Evolutionary conservation across 805 yeast genomes (phyloP).

Genomic region (Hanseniaspora thailandica): DNA sequence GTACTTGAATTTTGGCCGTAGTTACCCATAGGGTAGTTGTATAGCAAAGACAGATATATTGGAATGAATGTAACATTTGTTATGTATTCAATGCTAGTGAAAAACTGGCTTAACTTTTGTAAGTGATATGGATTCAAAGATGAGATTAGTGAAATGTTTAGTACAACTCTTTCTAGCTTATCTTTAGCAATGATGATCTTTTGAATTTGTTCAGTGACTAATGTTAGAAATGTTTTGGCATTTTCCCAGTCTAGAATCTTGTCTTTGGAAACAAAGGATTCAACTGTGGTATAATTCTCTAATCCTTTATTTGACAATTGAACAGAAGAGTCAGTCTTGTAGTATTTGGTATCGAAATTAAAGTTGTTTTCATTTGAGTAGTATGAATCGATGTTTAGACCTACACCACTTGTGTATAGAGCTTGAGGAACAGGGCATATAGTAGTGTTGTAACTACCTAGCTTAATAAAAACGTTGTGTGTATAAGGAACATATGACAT

Average conservation of each 20-base stretch:
- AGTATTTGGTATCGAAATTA: background rate
- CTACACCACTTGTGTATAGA: constrained; percentile 1
- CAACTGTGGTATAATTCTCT: background rate
- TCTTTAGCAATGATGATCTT: background rate
- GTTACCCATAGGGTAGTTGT: constrained; percentile 14
- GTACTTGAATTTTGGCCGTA: background rate
- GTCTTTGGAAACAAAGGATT: constrained; percentile 3
- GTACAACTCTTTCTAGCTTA: background rate
- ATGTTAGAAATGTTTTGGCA: background rate
- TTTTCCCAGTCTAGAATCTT: background rate
- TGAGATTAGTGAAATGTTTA: background rate
- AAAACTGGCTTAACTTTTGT: background rate
- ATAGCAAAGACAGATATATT: constrained; percentile 3
- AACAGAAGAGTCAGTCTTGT: background rate
- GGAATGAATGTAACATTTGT: constrained; percentile 7
- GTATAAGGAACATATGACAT: constrained; percentile 8
- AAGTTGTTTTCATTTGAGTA: constrained; percentile 10
- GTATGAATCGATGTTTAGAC: constrained; percentile 9
- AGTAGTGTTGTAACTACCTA: constrained; percentile 9
- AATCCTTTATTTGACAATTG: background rate
- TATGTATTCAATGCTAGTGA: background rate
- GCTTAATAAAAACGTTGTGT: constrained; percentile 1
- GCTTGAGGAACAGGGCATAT: constrained; percentile 2
- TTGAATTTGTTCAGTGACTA: background rate
- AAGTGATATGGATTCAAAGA: background rate